Evolutionary conservation across 73 alveolate species (phyloP), one percentile per base, ranked within the genome.

Genomic region (Tetrahymena thermophila): DNA sequence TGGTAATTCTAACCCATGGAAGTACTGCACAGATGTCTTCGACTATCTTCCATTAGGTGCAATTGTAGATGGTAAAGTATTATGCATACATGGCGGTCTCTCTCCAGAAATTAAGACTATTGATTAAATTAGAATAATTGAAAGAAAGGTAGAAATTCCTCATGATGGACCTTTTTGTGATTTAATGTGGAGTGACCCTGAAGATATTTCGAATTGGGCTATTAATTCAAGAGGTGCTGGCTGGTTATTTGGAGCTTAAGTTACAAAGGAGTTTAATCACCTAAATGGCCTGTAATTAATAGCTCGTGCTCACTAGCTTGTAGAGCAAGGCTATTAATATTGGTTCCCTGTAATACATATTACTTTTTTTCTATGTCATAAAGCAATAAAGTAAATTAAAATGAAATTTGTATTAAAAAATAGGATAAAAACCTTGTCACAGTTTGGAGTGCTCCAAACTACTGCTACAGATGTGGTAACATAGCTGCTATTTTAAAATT

Each of bases 361-460:
- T n/a, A 98, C 96, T 17, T 97, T 99, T 14, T 98, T 98, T 94
- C 98, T 99, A 99, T 97, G 98, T 35, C 44, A 40, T 7, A 40
- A 40, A 37, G 10, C 1, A 40, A 98, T 98, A 25, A 98, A 99
- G 10, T 98, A 98, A 97, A 97, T 98, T 94, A 97, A 94, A 35
- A 97, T 28, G 96, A 97, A 93, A 95, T 94, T 50, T 97, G 96
- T 85, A 94, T 94, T 40, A 97, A 94, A 84, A 94, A 93, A 44
- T 96, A 94, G 95, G 99, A 98, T 94, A 93, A 98, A 95, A 97
- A 96, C 84, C 97, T 98, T 23, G 99, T 98, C 34, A 98, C 99
- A 11, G 99, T 98, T 94, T 98, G 99, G 99, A 97, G 99, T 35
- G 99, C 99, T 31, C 99, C 99, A 11, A 98, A 98, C 97, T 98